phyloP scores from a whole-genome alignment of 306 rosid species.

The Adenanthera pavonina region DNA sequence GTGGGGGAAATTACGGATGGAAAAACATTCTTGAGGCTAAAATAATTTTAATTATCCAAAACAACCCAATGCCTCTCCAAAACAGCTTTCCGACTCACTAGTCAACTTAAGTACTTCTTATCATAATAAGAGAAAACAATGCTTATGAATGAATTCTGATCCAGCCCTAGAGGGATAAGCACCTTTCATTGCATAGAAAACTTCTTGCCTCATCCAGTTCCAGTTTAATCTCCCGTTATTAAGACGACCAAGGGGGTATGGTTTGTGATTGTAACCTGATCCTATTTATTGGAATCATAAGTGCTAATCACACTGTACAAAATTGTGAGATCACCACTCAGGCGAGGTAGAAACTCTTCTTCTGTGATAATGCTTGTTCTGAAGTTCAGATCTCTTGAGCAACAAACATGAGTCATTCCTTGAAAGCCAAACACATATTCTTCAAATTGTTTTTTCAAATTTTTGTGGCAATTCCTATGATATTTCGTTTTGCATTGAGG shows the following conservation, averaged over 20 bases:
- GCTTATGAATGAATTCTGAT: constrained; percentile 41
- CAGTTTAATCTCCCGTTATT: constrained; percentile 89
- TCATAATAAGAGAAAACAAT: constrained; percentile 51
- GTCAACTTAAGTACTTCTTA: constrained; percentile 44
- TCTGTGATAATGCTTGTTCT: constrained; percentile 62
- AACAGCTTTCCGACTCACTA: constrained; percentile 21
- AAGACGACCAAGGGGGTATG: constrained; percentile 95
- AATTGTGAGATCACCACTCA: constrained; percentile 85
- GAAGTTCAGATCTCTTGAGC: constrained; percentile 56
- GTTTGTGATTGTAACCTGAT: constrained; percentile 82
- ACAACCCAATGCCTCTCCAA: constrained; percentile 8
- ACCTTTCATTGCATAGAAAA: constrained; percentile 80
- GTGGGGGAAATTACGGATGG: background rate
- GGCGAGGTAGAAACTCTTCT: constrained; percentile 71
- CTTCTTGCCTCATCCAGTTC: constrained; percentile 94
- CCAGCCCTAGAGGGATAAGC: constrained; percentile 85
- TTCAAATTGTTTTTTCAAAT: too few relatives aligned
- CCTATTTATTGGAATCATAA: constrained; percentile 69
- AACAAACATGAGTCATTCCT: constrained; percentile 76
- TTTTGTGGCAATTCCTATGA: too few relatives aligned
- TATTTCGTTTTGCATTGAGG: too few relatives aligned
- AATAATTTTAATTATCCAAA: background rate
- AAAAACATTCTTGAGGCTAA: background rate
- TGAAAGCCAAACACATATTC: constrained; percentile 39
- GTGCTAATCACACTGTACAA: constrained; percentile 85